Evolutionary conservation across 495 filamentous ascomycete species (phyloP).

Genomic region (Penicillium chermesinum): DNA sequence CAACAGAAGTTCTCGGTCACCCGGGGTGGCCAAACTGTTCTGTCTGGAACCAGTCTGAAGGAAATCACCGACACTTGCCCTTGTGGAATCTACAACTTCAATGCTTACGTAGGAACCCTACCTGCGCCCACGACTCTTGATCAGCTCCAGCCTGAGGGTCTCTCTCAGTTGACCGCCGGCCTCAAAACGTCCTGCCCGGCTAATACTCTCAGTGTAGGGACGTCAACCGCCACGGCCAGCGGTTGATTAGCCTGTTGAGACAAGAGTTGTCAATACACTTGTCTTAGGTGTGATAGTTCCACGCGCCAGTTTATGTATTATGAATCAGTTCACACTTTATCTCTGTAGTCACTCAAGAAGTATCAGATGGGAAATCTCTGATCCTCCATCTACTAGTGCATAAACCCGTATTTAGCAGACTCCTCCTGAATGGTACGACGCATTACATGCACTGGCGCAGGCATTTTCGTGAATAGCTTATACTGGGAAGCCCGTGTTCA

Average conservation of each 20-base stretch:
- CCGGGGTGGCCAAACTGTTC: conserved; percentile 37
- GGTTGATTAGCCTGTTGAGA: too few species aligned
- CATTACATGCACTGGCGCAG: conserved; percentile 65
- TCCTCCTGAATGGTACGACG: conserved; percentile 18
- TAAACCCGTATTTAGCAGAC: conserved; percentile 11
- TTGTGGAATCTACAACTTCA: conserved; percentile 50
- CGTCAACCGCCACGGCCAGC: background rate
- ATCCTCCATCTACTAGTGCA: conserved; percentile 1
- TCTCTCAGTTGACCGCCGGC: conserved; percentile 5
- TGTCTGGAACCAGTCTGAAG: conserved; percentile 45
- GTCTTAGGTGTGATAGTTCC: too few species aligned
- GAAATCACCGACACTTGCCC: conserved; percentile 44
- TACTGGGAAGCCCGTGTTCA: conserved; percentile 74
- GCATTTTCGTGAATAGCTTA: conserved; percentile 66
- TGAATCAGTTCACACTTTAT: background rate
- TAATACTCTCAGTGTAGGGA: background rate
- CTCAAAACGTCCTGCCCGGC: background rate
- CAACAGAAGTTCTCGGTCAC: conserved; percentile 44
- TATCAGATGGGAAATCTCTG: background rate
- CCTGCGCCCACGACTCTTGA: conserved; percentile 36
- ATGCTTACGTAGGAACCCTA: conserved; percentile 50
- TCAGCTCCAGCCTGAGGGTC: conserved; percentile 36
- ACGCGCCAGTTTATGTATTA: too few species aligned
- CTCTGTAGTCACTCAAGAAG: background rate
- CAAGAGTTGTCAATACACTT: too few species aligned